These are phyloP conservation scores for Lichtheimia ramosa DNA, from an alignment of 371 early-diverging fungal species.

Conservation along the genomic window DNA sequence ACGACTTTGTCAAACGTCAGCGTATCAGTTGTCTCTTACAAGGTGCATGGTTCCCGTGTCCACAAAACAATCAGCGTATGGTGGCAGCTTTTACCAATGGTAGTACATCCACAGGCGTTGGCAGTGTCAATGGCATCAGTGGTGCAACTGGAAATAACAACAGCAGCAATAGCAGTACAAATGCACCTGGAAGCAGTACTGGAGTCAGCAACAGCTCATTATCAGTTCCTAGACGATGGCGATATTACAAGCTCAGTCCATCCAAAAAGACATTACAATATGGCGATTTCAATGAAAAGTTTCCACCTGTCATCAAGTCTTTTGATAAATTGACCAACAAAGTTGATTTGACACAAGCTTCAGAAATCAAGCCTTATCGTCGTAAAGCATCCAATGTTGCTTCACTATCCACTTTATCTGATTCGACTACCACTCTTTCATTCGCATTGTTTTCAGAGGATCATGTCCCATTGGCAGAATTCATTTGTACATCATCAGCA, in stretches of 20 bases:
- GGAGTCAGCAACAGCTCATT: too few species aligned
- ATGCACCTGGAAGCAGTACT: background rate
- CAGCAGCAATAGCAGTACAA: background rate
- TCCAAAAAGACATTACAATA: conserved; percentile 64
- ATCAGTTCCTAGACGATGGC: conserved; percentile 34
- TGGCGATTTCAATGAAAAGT: conserved; percentile 66
- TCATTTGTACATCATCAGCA: conserved; percentile 49
- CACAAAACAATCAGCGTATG: conserved; percentile 19
- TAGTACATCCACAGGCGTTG: too few species aligned
- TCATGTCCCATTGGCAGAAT: conserved; percentile 54
- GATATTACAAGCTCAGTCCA: conserved; percentile 67
- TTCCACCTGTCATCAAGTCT: conserved; percentile 23
- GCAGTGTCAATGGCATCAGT: too few species aligned
- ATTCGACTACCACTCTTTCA: conserved; percentile 9
- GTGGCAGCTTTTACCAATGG: background rate
- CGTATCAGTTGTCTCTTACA: conserved; percentile 62
- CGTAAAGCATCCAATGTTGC: conserved; percentile 18
- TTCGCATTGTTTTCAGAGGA: conserved; percentile 54
- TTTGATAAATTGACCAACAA: conserved; percentile 38
- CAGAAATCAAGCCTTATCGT: conserved; percentile 53
- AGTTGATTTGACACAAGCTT: conserved; percentile 57
- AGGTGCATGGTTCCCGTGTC: conserved; percentile 77
- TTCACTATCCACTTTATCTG: background rate
- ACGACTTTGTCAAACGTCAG: conserved; percentile 72
- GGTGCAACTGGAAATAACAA: background rate